phyloP scores from a whole-genome alignment of 208 protist genomes.

The Acanthamoeba culbertsoni region DNA sequence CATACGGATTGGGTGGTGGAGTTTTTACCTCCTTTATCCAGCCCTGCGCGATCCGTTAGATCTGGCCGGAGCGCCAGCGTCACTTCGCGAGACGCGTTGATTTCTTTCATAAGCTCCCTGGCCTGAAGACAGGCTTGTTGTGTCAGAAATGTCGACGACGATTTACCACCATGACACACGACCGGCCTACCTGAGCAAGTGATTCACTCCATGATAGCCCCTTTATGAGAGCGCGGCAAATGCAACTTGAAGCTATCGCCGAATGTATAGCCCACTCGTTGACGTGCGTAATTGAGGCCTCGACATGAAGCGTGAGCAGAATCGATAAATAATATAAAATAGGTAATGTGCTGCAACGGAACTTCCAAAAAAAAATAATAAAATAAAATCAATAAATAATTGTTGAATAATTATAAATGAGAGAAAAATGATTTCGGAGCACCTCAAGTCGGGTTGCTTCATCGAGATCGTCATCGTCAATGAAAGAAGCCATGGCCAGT shows the following conservation, averaged over 20 bases:
- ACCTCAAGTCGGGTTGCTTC: background rate
- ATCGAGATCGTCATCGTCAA: background rate
- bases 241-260: background rate
- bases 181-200: background rate
- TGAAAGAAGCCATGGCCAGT: constrained; percentile 15
- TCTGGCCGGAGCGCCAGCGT: background rate
- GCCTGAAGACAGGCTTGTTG: background rate
- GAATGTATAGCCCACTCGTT: background rate
- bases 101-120: background rate
- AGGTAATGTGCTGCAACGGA: too few relatives aligned
- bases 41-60: background rate
- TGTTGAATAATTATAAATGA: background rate
- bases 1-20: background rate
- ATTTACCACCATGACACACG: background rate
- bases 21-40: background rate
- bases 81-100: background rate
- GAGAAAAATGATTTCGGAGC: background rate
- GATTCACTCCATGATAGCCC: background rate
- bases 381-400: background rate
- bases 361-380: too few relatives aligned
- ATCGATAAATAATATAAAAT: background rate
- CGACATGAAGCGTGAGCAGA: background rate
- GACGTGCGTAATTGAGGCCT: background rate
- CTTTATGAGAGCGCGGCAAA: background rate
- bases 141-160: background rate